These are phyloP conservation scores for Botrytis medusae DNA, from an alignment of 2,329 filamentous ascomycete genomes.

Conservation along the genomic window DNA sequence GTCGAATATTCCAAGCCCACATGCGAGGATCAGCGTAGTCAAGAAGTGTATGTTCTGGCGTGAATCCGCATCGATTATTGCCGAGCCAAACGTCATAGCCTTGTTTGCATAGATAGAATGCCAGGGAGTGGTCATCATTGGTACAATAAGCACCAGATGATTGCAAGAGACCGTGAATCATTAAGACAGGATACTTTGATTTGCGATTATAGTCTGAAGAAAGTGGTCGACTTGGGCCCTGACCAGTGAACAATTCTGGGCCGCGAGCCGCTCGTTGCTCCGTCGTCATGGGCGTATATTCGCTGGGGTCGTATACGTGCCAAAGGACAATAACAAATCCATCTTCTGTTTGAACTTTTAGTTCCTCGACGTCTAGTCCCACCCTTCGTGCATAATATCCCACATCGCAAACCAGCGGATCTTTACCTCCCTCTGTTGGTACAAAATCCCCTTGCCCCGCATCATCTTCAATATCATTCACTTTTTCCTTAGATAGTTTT, in stretches of 20 bases:
- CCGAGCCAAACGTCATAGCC: constrained; percentile 96
- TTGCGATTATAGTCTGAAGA: constrained; percentile 37
- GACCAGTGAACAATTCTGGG: constrained; percentile 60
- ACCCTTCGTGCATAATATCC: constrained; percentile 85
- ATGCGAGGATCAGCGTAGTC: constrained; percentile 77
- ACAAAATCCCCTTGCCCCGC: constrained; percentile 52
- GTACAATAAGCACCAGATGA: constrained; percentile 85
- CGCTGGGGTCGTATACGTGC: constrained; percentile 83
- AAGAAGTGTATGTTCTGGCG: constrained; percentile 72
- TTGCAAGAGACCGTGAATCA: constrained; percentile 88
- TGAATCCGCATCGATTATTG: constrained; percentile 87
- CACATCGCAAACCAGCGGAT: constrained; percentile 75
- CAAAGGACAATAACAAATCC: constrained; percentile 87
- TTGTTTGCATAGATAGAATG: constrained; percentile 88
- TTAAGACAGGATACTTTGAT: constrained; percentile 73
- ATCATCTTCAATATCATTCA: constrained; percentile 45
- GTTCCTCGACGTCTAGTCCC: constrained; percentile 80
- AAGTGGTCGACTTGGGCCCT: constrained; percentile 41
- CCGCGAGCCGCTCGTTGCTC: constrained; percentile 54
- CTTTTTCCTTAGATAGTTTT: constrained; percentile 39
- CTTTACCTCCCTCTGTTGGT: constrained; percentile 76
- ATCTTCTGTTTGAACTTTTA: constrained; percentile 87
- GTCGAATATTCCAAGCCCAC: constrained; percentile 95
- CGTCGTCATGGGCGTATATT: constrained; percentile 57
- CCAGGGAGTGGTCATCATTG: constrained; percentile 85